A percentile compares a stretch with the other conserved stretches of the same genome.
phyloP scores from a whole-genome alignment of 306 rosid genomes.

The Malus sylvestris region DNA sequence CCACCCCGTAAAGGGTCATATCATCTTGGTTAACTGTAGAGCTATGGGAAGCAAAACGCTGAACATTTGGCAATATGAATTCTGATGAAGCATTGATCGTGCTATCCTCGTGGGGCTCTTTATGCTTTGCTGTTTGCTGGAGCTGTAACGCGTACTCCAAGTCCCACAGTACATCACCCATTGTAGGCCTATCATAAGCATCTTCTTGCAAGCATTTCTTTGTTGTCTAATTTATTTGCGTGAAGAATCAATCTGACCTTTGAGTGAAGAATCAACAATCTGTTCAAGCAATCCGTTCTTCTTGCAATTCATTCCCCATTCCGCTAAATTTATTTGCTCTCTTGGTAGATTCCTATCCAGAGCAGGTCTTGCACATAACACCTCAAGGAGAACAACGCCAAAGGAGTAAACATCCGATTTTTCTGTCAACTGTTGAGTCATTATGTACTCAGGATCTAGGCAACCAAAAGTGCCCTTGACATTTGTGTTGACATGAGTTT shows the following conservation, averaged over 20 bases:
- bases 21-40: slow-evolving; percentile 13
- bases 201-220: slow-evolving; percentile 42
- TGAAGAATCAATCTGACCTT: slow-evolving; percentile 24
- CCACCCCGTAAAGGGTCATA: not conserved
- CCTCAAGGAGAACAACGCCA: slow-evolving; percentile 45
- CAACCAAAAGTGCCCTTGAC: slow-evolving; percentile 52
- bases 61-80: slow-evolving; percentile 7
- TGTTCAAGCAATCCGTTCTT: slow-evolving; percentile 35
- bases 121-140: slow-evolving; percentile 25
- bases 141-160: slow-evolving; percentile 50
- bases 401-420: slow-evolving; percentile 54
- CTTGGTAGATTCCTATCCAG: slow-evolving; percentile 31
- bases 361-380: slow-evolving; percentile 42
- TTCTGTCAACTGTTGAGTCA: slow-evolving; percentile 28
- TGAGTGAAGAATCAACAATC: slow-evolving; percentile 35
- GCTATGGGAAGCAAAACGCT: slow-evolving; percentile 17
- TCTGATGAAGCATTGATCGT: slow-evolving; percentile 18
- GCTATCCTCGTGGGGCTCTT: slow-evolving; percentile 42
- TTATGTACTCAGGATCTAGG: slow-evolving; percentile 45
- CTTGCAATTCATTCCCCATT: slow-evolving; percentile 46
- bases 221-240: too few species aligned
- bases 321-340: slow-evolving; percentile 43
- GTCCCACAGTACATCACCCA: slow-evolving; percentile 55
- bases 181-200: slow-evolving; percentile 34
- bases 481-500: slow-evolving; percentile 40